These are phyloP conservation scores for Buddleja alternifolia DNA, from an alignment of 257 asterid species.

Conservation along the genomic window DNA sequence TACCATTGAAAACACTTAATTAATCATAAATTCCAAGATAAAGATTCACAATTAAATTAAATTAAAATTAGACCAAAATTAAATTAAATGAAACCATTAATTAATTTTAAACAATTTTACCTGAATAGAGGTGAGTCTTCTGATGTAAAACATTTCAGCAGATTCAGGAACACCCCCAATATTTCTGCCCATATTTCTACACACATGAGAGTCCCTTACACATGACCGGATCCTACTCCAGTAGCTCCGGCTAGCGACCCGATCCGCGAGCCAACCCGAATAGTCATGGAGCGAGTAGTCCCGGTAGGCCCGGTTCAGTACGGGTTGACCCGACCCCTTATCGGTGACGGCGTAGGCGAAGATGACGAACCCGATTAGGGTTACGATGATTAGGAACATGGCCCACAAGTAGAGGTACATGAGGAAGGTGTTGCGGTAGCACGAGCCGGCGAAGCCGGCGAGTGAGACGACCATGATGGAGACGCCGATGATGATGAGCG, in stretches of 20 bases:
- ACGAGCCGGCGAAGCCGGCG: conserved; percentile 88
- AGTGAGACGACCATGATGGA: conserved; percentile 85
- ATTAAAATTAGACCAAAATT: not conserved
- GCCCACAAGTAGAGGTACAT: conserved; percentile 93
- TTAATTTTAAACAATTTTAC: conserved; percentile 33
- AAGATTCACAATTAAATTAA: too few species aligned
- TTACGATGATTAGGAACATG: conserved; percentile 73
- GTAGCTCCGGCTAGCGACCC: conserved; percentile 52
- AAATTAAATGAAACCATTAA: not conserved
- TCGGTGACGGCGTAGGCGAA: conserved; percentile 92
- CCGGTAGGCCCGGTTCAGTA: conserved; percentile 53
- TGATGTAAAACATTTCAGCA: conserved; percentile 53
- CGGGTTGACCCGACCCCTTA: conserved; percentile 77
- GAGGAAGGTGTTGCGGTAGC: conserved; percentile 80
- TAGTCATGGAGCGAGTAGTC: conserved; percentile 71
- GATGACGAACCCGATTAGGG: conserved; percentile 73
- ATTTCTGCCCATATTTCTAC: conserved; percentile 44
- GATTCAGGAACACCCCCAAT: conserved; percentile 58
- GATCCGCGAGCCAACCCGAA: conserved; percentile 85
- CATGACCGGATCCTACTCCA: conserved; percentile 77
- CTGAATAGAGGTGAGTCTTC: conserved; percentile 69
- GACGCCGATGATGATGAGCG: conserved; percentile 69
- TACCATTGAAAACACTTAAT: too few species aligned
- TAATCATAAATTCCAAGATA: too few species aligned
- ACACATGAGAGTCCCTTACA: conserved; percentile 66